Evolutionary conservation across 1,139 yeast genomes (phyloP).

Genomic region (Candida sojae): DNA sequence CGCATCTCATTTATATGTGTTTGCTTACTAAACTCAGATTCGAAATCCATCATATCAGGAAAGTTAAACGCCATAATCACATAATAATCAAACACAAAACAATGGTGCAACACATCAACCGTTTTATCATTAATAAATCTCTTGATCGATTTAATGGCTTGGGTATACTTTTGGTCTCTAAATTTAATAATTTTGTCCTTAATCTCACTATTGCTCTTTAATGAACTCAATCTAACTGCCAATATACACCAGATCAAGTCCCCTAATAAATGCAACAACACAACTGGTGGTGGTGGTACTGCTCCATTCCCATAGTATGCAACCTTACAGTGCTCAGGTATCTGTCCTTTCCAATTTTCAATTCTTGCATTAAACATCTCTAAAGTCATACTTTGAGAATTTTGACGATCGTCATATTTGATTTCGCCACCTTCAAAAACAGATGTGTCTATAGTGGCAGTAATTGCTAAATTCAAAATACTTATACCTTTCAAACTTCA

Average conservation of each 20-base stretch:
- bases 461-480: constrained; percentile 22
- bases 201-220: constrained; percentile 12
- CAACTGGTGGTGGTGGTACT: constrained; percentile 17
- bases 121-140: constrained; percentile 14
- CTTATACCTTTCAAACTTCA: constrained; percentile 18
- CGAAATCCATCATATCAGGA: constrained; percentile 22
- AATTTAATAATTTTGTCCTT: constrained; percentile 16
- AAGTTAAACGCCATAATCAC: constrained; percentile 20
- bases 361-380: constrained; percentile 17
- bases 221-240: constrained; percentile 19
- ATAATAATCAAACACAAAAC: constrained; percentile 22
- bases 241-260: constrained; percentile 22
- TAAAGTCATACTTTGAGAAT: constrained; percentile 16
- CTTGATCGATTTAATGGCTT: constrained; percentile 16
- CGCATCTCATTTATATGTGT: constrained; percentile 14
- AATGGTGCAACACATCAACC: constrained; percentile 13
- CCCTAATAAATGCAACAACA: constrained; percentile 17
- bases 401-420: constrained; percentile 14
- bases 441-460: constrained; percentile 21
- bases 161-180: constrained; percentile 20
- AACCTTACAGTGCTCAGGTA: constrained; percentile 20
- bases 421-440: constrained; percentile 11
- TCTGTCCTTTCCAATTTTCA: constrained; percentile 14
- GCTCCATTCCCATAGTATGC: constrained; percentile 8
- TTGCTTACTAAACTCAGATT: constrained; percentile 11